phyloP scores from a whole-genome alignment of 2,329 filamentous ascomycete genomes.

The Eutypa lata region DNA sequence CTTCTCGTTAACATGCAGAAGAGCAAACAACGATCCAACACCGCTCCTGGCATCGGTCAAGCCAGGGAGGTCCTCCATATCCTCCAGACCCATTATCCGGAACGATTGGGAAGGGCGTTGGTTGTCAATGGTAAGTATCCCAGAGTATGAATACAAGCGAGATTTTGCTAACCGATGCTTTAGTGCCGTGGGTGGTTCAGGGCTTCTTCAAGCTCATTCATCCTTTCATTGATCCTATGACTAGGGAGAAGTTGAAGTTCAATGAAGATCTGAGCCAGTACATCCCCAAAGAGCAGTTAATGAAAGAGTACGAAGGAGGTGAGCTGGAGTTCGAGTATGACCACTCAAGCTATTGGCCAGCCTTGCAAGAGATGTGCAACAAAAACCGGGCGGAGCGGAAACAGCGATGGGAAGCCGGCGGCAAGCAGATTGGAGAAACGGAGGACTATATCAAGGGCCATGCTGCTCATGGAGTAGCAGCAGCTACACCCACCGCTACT shows the following conservation, averaged over 20 bases:
- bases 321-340: slow-evolving; percentile 89
- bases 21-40: slow-evolving; percentile 70
- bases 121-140: slow-evolving; percentile 74
- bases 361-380: slow-evolving; percentile 68
- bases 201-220: slow-evolving; percentile 96
- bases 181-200: slow-evolving; percentile 86
- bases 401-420: slow-evolving; percentile 74
- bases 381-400: slow-evolving; percentile 60
- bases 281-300: slow-evolving; percentile 78
- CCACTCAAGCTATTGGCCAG: slow-evolving; percentile 85
- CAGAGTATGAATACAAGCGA: not conserved
- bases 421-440: slow-evolving; percentile 78
- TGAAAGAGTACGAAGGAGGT: slow-evolving; percentile 71
- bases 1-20: slow-evolving; percentile 91
- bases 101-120: slow-evolving; percentile 82
- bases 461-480: slow-evolving; percentile 16
- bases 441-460: slow-evolving; percentile 81
- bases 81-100: slow-evolving; percentile 92
- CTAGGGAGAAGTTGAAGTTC: slow-evolving; percentile 93
- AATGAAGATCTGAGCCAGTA: slow-evolving; percentile 86
- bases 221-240: slow-evolving; percentile 94
- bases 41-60: slow-evolving; percentile 67
- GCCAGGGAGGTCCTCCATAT: slow-evolving; percentile 85
- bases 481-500: slow-evolving; percentile 2
- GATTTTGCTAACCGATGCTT: slow-evolving; percentile 8